Base-by-base conservation (phyloP, 768 basidiomycete genomes). In the Sarcodon sp. region DNA sequence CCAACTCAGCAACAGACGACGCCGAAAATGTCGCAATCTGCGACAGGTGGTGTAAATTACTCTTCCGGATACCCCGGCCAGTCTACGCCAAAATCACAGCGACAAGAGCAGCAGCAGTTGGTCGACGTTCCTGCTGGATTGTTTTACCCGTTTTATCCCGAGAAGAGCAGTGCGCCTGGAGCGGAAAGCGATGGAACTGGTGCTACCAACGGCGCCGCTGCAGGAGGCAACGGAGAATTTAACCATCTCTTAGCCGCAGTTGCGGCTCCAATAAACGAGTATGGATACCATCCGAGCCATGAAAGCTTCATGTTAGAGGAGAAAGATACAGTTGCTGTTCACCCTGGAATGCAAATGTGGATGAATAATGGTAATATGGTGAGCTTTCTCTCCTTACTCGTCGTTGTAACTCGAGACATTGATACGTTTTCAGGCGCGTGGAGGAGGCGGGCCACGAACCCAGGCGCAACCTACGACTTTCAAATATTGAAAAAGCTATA, bases 101-200 rank as follows among this genome's bases (percentile, higher is more conserved):
- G 57, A 56, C 47, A 57, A 56, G 51, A 58, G 15, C 13, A 15
- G 8, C 16, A 27, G 16, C 39, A 59, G 46, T 72, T 87, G 34
- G 79, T 77, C 1, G 83, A 87, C 15, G 69, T 88, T 39, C 83
- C 85, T 1, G 66, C 73, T 6, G 73, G 70, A 32, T 61, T 87
- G 39, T 88, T 89, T 64, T 89, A 84, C 56, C 86, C 86, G 0
- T 85, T 86, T 67, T 86, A 72, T 56, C 79, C 83, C 0, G 83
- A 86, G 53, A 65, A 68, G 27, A 27, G 55, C 47, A 61, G 27
- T 47, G 50, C 54, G 15, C 21, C 47, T 34, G 7, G 47, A 11
- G 11, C 47, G 21, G 21, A 27, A 27, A 27, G 21, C 21, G 21
- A 27, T 27, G 21, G 21, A 27, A 32, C 33, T 37, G 34, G 47